These are phyloP conservation scores for Albugo candida DNA, from an alignment of 352 stramenopile species.

Conservation along the genomic window DNA sequence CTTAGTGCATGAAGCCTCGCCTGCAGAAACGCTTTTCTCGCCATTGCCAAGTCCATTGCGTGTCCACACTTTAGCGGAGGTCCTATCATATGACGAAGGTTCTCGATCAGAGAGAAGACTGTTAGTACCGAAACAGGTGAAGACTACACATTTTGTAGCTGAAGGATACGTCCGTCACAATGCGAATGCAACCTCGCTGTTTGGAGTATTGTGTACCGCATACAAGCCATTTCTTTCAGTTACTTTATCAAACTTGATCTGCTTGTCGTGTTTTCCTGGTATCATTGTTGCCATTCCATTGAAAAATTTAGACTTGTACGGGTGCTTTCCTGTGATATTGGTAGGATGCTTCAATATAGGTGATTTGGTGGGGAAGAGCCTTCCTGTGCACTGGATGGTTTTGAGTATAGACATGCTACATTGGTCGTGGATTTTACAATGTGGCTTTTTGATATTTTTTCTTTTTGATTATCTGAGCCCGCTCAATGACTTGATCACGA, in stretches of 20 bases:
- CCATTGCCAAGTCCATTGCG: slow-evolving; percentile 20
- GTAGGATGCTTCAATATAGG: slow-evolving; percentile 58
- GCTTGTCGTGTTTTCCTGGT: slow-evolving; percentile 56
- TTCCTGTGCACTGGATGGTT: slow-evolving; percentile 49
- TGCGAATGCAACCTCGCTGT: slow-evolving; percentile 21
- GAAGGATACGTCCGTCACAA: slow-evolving; percentile 17
- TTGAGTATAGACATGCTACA: slow-evolving; percentile 49
- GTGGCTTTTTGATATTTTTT: slow-evolving; percentile 53
- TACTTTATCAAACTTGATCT: slow-evolving; percentile 59
- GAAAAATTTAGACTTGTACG: slow-evolving; percentile 24
- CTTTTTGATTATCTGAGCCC: slow-evolving; percentile 29
- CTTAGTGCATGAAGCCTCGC: slow-evolving; percentile 44
- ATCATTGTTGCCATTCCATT: slow-evolving; percentile 54
- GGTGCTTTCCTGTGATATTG: slow-evolving; percentile 62
- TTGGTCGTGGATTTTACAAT: slow-evolving; percentile 36
- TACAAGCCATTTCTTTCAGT: slow-evolving; percentile 63
- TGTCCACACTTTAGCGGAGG: slow-evolving; percentile 8
- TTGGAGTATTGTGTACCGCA: slow-evolving; percentile 32
- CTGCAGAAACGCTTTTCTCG: slow-evolving; percentile 26
- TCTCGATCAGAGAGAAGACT: slow-evolving; percentile 1
- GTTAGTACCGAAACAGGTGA: slow-evolving; percentile 5
- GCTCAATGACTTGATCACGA: slow-evolving; percentile 26
- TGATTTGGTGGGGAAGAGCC: slow-evolving; percentile 61
- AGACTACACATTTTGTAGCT: slow-evolving; percentile 11
- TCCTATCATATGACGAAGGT: slow-evolving; percentile 7